These are phyloP conservation scores for Sporopachydermia cereana DNA, from an alignment of 1,139 yeast species.

Conservation along the genomic window DNA sequence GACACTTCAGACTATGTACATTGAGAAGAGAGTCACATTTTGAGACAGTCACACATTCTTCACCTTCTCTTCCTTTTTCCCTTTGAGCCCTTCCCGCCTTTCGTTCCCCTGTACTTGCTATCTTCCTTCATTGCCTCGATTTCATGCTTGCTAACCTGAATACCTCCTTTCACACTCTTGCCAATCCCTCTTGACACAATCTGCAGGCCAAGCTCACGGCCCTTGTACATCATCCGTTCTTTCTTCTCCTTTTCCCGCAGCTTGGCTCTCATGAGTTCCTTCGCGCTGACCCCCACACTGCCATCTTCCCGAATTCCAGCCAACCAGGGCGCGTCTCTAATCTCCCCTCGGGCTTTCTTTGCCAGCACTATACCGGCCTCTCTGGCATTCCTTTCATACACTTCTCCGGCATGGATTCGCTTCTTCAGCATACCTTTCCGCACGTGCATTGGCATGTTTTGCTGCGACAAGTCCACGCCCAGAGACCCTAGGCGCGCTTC, in stretches of 20 bases:
- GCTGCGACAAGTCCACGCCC: slow-evolving; percentile 35
- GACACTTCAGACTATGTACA: slow-evolving; percentile 8
- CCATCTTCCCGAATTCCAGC: slow-evolving; percentile 27
- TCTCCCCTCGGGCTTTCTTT: slow-evolving; percentile 49
- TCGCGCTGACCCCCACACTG: slow-evolving; percentile 49
- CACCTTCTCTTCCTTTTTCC: background rate
- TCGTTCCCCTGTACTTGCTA: background rate
- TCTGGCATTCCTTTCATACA: slow-evolving; percentile 63
- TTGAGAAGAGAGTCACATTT: too few relatives aligned
- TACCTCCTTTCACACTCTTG: slow-evolving; percentile 67
- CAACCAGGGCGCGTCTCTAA: slow-evolving; percentile 46
- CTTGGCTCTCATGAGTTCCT: slow-evolving; percentile 24
- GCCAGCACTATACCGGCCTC: slow-evolving; percentile 82
- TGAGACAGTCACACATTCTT: too few relatives aligned
- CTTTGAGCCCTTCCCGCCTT: background rate
- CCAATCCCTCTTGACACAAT: slow-evolving; percentile 56
- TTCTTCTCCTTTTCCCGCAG: slow-evolving; percentile 15
- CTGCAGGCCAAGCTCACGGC: slow-evolving; percentile 69
- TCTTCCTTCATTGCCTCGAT: slow-evolving; percentile 33
- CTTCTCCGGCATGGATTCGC: slow-evolving; percentile 38
- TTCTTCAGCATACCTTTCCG: slow-evolving; percentile 71
- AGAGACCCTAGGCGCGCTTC: slow-evolving; percentile 51
- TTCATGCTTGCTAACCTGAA: slow-evolving; percentile 61
- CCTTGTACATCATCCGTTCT: slow-evolving; percentile 20
- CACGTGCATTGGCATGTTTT: slow-evolving; percentile 80